These are phyloP conservation scores for Magnaporthiopsis rhizophila DNA, from an alignment of 2,329 filamentous ascomycete genomes.

Conservation along the genomic window DNA sequence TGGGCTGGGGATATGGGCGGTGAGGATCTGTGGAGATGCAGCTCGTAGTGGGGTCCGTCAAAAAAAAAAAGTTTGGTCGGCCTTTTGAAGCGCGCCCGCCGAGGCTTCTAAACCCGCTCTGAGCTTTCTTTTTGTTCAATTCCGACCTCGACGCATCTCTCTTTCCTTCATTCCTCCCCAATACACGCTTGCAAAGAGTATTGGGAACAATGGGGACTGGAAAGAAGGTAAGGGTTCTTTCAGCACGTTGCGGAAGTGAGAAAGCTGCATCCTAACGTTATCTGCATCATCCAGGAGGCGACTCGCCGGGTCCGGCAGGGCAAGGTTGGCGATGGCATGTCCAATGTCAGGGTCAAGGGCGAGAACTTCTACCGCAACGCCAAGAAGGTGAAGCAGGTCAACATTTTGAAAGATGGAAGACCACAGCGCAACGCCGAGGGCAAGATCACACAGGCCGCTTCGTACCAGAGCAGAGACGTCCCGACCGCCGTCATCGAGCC, in stretches of 20 bases:
- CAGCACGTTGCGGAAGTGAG: background rate
- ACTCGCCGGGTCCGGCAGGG: constrained; percentile 76
- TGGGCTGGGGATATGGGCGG: constrained; percentile 1
- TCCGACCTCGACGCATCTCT: background rate
- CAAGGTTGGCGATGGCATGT: constrained; percentile 78
- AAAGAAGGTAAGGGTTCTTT: constrained; percentile 49
- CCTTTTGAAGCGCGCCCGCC: background rate
- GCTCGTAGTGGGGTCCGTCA: background rate
- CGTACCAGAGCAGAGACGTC: constrained; percentile 60
- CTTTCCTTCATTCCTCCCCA: constrained; percentile 16
- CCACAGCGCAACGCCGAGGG: constrained; percentile 74
- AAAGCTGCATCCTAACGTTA: background rate
- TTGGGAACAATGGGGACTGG: constrained; percentile 63
- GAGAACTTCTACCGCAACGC: constrained; percentile 86
- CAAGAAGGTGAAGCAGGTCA: constrained; percentile 46
- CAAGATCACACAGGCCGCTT: constrained; percentile 61
- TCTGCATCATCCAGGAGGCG: constrained; percentile 52
- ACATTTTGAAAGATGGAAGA: constrained; percentile 58
- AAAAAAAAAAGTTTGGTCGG: constrained; percentile 6
- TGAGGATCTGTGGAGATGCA: background rate
- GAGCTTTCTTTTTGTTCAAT: background rate
- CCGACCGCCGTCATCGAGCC: constrained; percentile 87
- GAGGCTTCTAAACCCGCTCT: background rate
- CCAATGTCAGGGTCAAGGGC: constrained; percentile 86
- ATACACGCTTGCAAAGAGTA: constrained; percentile 17